phyloP scores from a whole-genome alignment of 371 early-diverging fungal species.

The Circinella umbellata region DNA sequence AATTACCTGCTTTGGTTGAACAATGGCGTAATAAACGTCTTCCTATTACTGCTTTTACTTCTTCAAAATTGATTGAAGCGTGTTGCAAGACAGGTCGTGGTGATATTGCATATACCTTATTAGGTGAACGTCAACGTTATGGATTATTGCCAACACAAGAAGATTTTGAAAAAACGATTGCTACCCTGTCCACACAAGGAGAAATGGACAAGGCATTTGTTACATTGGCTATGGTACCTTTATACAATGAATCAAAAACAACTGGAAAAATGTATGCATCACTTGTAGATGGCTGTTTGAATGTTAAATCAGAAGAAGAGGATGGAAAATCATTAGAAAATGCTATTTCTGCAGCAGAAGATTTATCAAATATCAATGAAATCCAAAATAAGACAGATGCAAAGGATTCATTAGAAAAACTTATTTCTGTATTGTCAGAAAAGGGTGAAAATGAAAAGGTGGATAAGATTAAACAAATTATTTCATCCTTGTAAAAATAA shows the following conservation, averaged over 20 bases:
- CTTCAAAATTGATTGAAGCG: constrained; percentile 28
- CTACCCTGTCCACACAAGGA: not conserved
- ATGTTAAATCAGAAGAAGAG: constrained; percentile 5
- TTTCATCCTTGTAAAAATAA: constrained; percentile 18
- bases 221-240: constrained; percentile 25
- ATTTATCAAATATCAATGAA: constrained; percentile 10
- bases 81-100: constrained; percentile 34
- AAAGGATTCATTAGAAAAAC: constrained; percentile 16
- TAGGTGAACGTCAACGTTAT: constrained; percentile 44
- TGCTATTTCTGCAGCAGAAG: constrained; percentile 18
- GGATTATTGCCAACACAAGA: constrained; percentile 27
- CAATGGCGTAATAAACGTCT: constrained; percentile 46
- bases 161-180: constrained; percentile 22
- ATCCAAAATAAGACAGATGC: constrained; percentile 20
- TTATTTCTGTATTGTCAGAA: constrained; percentile 14
- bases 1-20: constrained; percentile 33
- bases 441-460: constrained; percentile 21
- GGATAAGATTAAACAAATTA: constrained; percentile 15
- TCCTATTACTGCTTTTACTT: constrained; percentile 31
- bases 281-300: constrained; percentile 16
- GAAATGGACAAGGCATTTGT: constrained; percentile 25
- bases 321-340: constrained; percentile 6
- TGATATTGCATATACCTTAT: constrained; percentile 38
- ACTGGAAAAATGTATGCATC: constrained; percentile 24
- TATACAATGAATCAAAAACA: not conserved